Conservation (phyloP, 176 grass and related monocot species). For the Oryza punctata region DNA sequence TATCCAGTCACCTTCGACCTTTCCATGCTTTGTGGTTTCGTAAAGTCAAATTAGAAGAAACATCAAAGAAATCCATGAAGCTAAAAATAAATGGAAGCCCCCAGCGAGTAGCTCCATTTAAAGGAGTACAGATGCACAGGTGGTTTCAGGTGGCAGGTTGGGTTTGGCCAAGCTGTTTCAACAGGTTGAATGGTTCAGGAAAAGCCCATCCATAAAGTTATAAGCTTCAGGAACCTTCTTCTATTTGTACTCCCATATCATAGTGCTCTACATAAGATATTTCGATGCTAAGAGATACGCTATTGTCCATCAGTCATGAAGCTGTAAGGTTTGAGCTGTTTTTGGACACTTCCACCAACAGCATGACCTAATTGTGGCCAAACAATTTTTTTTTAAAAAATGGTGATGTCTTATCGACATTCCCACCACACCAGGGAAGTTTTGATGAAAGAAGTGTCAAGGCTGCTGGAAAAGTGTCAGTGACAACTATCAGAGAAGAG, state of each 20-base stretch:
- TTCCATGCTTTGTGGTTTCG: no score
- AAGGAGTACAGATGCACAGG: no score
- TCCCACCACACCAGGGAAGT: not conserved
- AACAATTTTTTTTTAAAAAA: not conserved
- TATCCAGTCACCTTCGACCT: not conserved
- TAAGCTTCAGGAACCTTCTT: not conserved
- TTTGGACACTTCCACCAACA: not conserved
- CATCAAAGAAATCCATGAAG: no score
- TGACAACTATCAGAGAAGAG: not conserved
- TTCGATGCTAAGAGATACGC: not conserved
- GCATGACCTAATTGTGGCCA: not conserved
- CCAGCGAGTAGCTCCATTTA: no score
- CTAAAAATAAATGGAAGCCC: no score
- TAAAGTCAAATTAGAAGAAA: no score
- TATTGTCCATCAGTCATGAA: not conserved
- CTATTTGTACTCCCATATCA: not conserved
- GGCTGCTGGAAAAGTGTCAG: not conserved
- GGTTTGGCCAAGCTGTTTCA: not conserved
- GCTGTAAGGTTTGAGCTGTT: not conserved
- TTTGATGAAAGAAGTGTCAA: not conserved
- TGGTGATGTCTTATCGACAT: not conserved
- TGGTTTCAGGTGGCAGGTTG: not conserved
- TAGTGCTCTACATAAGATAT: not conserved
- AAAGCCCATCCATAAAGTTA: conserved; percentile 5
- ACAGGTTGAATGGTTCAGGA: not conserved